These are phyloP conservation scores for Chlamydomonas sphaeroides DNA, from an alignment of 139 green algal genomes.

Conservation along the genomic window DNA sequence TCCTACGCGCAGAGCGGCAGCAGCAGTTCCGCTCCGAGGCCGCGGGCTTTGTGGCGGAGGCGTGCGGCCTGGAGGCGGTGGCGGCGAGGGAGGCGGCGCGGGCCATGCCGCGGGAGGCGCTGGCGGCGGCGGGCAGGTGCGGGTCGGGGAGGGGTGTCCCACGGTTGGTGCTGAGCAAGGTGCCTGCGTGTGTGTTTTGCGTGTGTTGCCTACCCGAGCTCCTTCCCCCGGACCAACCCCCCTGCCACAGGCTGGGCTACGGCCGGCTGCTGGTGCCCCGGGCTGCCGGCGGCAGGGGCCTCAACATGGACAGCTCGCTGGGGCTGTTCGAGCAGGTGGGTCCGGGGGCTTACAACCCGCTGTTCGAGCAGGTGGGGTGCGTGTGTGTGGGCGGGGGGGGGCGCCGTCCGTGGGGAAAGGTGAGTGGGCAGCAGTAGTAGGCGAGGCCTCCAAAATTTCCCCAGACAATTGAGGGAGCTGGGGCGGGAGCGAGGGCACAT, in stretches of 20 bases:
- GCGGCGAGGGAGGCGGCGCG: neutral
- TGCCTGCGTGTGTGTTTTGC: neutral
- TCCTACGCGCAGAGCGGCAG: neutral
- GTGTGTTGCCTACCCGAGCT: neutral
- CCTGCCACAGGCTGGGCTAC: neutral
- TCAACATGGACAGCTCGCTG: neutral
- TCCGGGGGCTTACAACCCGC: no score
- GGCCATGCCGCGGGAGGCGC: neutral
- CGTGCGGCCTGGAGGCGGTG: neutral
- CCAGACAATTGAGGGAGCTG: no score
- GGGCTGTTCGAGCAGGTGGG: neutral
- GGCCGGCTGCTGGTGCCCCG: conserved; percentile 3
- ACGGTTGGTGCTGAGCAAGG: neutral
- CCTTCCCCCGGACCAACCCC: no score
- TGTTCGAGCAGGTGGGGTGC: no score
- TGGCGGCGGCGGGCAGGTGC: neutral
- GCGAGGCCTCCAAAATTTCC: no score
- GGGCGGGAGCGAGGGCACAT: no score
- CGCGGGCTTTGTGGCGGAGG: neutral
- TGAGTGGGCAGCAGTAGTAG: no score
- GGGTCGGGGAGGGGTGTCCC: neutral
- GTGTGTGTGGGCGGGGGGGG: no score
- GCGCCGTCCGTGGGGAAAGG: no score
- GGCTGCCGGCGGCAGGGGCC: neutral
- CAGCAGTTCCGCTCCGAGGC: neutral